These are phyloP conservation scores for Russula dissimulans DNA, from an alignment of 768 basidiomycete species.

Conservation along the genomic window DNA sequence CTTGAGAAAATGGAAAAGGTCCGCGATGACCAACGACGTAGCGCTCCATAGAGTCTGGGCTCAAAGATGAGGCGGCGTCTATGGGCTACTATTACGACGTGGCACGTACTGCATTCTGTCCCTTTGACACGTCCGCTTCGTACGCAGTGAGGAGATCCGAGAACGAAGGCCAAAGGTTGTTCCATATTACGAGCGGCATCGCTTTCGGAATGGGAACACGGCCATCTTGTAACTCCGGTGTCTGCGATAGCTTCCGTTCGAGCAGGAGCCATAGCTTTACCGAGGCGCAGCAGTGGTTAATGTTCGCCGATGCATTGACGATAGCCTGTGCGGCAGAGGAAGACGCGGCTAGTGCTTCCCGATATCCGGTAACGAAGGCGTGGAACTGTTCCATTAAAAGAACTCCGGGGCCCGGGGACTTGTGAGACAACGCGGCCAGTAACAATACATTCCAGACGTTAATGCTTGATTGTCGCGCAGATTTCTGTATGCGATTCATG, in stretches of 20 bases:
- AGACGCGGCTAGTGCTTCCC: constrained; percentile 27
- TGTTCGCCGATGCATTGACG: constrained; percentile 38
- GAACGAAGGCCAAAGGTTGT: constrained; percentile 68
- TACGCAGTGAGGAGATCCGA: constrained; percentile 43
- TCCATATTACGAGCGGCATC: constrained; percentile 48
- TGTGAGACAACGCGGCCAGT: constrained; percentile 39
- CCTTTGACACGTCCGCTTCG: constrained; percentile 38
- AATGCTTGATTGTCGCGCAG: constrained; percentile 29
- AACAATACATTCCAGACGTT: constrained; percentile 60
- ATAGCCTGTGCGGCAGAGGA: constrained; percentile 28
- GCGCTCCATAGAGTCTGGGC: constrained; percentile 44
- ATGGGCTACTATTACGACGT: background rate
- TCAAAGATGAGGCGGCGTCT: no score
- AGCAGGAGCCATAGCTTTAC: constrained; percentile 67
- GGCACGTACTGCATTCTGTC: constrained; percentile 24
- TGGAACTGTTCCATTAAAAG: constrained; percentile 43
- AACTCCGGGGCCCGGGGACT: constrained; percentile 31
- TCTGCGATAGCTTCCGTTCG: constrained; percentile 29
- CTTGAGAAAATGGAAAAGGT: constrained; percentile 54
- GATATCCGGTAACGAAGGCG: constrained; percentile 41
- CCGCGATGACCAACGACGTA: constrained; percentile 52
- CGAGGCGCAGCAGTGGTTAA: constrained; percentile 60
- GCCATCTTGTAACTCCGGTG: constrained; percentile 2
- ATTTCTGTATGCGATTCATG: constrained; percentile 1
- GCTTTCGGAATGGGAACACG: constrained; percentile 9